phyloP scores from a whole-genome alignment of 2,329 filamentous ascomycete species.

The Pseudonectria foliicola region DNA sequence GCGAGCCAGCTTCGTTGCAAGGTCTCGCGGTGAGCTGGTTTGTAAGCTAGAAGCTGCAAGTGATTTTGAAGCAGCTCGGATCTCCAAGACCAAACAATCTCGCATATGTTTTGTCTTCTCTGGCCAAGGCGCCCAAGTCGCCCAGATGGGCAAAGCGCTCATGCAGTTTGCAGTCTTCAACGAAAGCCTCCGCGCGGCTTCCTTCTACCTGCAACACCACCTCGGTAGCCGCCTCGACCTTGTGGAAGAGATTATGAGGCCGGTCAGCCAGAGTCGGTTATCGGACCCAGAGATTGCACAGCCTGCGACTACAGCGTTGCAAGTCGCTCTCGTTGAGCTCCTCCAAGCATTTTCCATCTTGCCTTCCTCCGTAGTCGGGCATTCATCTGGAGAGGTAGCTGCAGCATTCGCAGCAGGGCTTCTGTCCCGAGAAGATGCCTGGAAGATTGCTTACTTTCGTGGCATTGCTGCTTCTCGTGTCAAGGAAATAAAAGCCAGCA shows the following conservation, averaged over 20 bases:
- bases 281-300: slow-evolving; percentile 31
- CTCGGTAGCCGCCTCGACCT: slow-evolving; percentile 29
- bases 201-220: slow-evolving; percentile 20
- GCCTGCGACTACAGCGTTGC: slow-evolving; percentile 35
- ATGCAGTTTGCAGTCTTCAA: slow-evolving; percentile 36
- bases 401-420: slow-evolving; percentile 34
- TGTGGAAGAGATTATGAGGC: slow-evolving; percentile 28
- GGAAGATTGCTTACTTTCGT: slow-evolving; percentile 35
- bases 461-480: slow-evolving; percentile 29
- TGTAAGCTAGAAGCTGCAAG: slow-evolving; percentile 18
- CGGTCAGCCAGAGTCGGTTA: slow-evolving; percentile 20
- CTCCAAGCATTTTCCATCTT: slow-evolving; percentile 26
- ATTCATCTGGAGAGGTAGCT: slow-evolving; percentile 42
- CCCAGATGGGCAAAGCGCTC: slow-evolving; percentile 35
- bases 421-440: slow-evolving; percentile 31
- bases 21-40: slow-evolving; percentile 26
- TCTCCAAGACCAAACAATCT: slow-evolving; percentile 18
- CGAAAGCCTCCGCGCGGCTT: slow-evolving; percentile 29
- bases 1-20: slow-evolving; percentile 33
- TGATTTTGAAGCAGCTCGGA: slow-evolving; percentile 14
- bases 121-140: slow-evolving; percentile 37
- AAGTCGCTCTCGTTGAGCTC: slow-evolving; percentile 36
- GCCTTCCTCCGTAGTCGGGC: slow-evolving; percentile 32
- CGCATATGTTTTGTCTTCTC: slow-evolving; percentile 36
- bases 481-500: slow-evolving; percentile 14